These are phyloP conservation scores for Penicillium sp. DNA, from an alignment of 2,329 filamentous ascomycete species.

Conservation along the genomic window DNA sequence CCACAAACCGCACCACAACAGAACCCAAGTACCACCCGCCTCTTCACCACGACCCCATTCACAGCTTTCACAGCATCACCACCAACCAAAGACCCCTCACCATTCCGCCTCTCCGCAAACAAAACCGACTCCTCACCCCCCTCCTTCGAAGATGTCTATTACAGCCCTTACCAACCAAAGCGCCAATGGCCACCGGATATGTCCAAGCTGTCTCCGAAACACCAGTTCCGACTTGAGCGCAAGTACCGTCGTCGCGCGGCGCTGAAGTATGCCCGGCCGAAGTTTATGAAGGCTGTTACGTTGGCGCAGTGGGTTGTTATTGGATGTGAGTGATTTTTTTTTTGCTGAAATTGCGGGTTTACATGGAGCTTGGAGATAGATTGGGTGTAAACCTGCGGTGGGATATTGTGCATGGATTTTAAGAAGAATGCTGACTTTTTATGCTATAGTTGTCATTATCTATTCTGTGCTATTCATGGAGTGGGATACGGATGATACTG, in stretches of 20 bases:
- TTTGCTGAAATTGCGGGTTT: background rate
- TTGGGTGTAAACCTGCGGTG: background rate
- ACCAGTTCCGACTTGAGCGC: constrained; percentile 67
- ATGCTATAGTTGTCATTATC: constrained; percentile 38
- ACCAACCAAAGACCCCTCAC: constrained; percentile 16
- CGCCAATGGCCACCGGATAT: constrained; percentile 66
- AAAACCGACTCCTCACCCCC: constrained; percentile 13
- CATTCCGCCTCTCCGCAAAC: constrained; percentile 23
- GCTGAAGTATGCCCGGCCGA: constrained; percentile 59
- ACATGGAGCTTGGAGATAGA: background rate
- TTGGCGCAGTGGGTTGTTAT: constrained; percentile 56
- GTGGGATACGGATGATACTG: constrained; percentile 43
- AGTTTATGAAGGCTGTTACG: constrained; percentile 58
- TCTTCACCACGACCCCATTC: constrained; percentile 14
- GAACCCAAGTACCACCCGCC: constrained; percentile 3
- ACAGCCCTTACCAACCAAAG: constrained; percentile 60
- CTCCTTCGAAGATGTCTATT: constrained; percentile 36
- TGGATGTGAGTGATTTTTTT: constrained; percentile 45
- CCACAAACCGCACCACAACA: background rate
- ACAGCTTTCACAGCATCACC: constrained; percentile 15
- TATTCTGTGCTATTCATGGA: constrained; percentile 48
- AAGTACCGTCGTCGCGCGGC: constrained; percentile 62
- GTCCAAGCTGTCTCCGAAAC: constrained; percentile 59
- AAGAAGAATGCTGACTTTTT: constrained; percentile 13
- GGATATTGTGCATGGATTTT: background rate